phyloP scores from a whole-genome alignment of 2,329 filamentous ascomycete genomes.

The Colletotrichum acutatum region DNA sequence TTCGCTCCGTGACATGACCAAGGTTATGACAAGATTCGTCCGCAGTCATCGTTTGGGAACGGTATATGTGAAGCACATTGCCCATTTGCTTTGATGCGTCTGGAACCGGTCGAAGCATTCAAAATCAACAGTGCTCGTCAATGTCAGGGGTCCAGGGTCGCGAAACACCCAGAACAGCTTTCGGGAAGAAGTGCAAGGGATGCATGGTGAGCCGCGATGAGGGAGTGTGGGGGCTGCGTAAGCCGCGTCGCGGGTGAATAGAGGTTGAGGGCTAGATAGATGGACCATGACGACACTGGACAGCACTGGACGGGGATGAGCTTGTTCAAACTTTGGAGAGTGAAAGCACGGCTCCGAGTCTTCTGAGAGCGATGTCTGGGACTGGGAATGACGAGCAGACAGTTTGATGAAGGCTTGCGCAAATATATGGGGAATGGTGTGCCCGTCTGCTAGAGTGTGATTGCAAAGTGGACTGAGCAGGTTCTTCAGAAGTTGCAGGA shows the following conservation, averaged over 20 bases:
- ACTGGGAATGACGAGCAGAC: neutral
- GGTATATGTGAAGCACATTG: neutral
- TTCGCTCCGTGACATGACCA: no score
- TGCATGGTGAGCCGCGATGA: neutral
- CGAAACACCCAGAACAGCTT: neutral
- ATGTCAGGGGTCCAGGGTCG: neutral
- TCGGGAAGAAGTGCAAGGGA: neutral
- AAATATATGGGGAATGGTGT: neutral
- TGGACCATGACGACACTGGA: conserved; percentile 11
- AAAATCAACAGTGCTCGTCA: no score
- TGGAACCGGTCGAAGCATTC: no score
- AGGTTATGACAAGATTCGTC: no score
- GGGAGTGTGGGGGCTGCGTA: neutral
- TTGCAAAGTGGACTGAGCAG: neutral
- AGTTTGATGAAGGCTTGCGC: neutral
- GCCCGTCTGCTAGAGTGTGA: neutral
- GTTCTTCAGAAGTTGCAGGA: neutral
- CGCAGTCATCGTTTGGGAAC: no score
- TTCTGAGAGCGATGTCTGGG: no score
- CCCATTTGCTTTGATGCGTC: no score
- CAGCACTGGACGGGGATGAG: neutral
- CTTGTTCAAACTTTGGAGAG: neutral
- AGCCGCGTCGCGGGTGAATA: neutral
- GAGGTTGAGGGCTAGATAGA: neutral
- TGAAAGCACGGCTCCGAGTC: neutral